Evolutionary conservation across 768 basidiomycete genomes (phyloP).

Genomic region (Clitopilus passeckerianus): DNA sequence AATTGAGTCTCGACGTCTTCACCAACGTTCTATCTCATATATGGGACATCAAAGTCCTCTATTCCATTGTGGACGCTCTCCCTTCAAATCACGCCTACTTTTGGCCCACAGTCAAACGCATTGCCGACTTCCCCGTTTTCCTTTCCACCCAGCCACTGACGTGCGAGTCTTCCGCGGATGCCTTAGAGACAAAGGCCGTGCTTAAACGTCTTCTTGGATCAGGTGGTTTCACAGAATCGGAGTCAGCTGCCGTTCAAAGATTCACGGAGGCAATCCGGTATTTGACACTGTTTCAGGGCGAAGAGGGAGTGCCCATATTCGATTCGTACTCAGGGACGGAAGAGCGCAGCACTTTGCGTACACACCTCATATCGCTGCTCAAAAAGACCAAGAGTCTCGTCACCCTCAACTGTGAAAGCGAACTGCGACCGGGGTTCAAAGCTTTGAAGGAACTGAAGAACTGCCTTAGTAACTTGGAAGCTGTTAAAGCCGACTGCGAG

Average conservation of each 20-base stretch:
- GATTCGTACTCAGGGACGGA: background rate
- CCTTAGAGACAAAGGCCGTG: background rate
- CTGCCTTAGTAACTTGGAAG: background rate
- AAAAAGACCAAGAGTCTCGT: background rate
- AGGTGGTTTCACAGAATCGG: no score
- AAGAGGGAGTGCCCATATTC: background rate
- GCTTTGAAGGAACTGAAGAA: background rate
- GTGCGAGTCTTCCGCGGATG: background rate
- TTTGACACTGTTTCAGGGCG: no score
- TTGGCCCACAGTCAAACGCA: background rate
- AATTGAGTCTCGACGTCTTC: conserved; percentile 11
- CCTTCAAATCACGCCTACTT: background rate
- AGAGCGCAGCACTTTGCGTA: no score
- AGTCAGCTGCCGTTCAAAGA: no score
- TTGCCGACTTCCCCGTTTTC: background rate
- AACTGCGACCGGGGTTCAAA: background rate
- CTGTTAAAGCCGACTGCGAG: background rate
- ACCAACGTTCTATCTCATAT: conserved; percentile 9
- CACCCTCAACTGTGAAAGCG: background rate
- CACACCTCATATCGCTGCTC: background rate
- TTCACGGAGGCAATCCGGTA: no score
- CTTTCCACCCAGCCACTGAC: background rate
- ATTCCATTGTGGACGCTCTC: conserved; percentile 4
- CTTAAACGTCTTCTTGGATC: background rate
- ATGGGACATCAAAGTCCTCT: conserved; percentile 3